A percentile compares a stretch with the other conserved stretches of the same genome.
Evolutionary conservation across 306 rosid species (phyloP).

Genomic region (Dicorynia guianensis): DNA sequence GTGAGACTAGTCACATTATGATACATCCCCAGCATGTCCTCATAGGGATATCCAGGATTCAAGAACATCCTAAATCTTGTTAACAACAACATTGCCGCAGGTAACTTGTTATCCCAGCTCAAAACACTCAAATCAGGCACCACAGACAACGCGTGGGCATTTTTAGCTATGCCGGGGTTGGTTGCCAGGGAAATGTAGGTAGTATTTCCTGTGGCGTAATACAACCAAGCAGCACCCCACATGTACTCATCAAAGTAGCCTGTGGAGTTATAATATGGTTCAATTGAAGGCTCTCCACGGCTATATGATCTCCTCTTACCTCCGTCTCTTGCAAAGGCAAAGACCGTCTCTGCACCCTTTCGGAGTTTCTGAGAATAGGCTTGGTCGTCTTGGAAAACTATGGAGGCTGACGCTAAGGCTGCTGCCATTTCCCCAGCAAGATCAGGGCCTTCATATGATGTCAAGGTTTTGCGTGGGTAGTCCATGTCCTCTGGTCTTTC

Average conservation of each 20-base stretch:
- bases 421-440: slow-evolving; percentile 78
- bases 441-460: slow-evolving; percentile 53
- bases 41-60: slow-evolving; percentile 70
- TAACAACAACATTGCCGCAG: slow-evolving; percentile 67
- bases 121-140: slow-evolving; percentile 48
- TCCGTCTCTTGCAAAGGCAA: slow-evolving; percentile 53
- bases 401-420: slow-evolving; percentile 73
- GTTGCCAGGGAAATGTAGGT: slow-evolving; percentile 65
- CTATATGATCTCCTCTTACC: slow-evolving; percentile 55
- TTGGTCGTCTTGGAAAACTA: slow-evolving; percentile 61
- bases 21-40: slow-evolving; percentile 63
- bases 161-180: slow-evolving; percentile 33
- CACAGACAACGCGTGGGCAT: slow-evolving; percentile 52
- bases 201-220: slow-evolving; percentile 67
- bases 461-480: slow-evolving; percentile 47
- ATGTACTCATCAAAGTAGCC: slow-evolving; percentile 75
- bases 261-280: slow-evolving; percentile 59
- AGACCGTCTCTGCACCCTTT: slow-evolving; percentile 58
- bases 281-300: slow-evolving; percentile 38
- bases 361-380: slow-evolving; percentile 54
- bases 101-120: slow-evolving; percentile 73
- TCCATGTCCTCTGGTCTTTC: slow-evolving; percentile 71
- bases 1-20: slow-evolving; percentile 60
- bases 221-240: slow-evolving; percentile 76
- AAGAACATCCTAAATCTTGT: slow-evolving; percentile 67